Percentiles rank a stretch among this genome's conserved stretches.
phyloP scores from a whole-genome alignment of 192 early-diverging fungal species.

The Entrophospora sp. region DNA sequence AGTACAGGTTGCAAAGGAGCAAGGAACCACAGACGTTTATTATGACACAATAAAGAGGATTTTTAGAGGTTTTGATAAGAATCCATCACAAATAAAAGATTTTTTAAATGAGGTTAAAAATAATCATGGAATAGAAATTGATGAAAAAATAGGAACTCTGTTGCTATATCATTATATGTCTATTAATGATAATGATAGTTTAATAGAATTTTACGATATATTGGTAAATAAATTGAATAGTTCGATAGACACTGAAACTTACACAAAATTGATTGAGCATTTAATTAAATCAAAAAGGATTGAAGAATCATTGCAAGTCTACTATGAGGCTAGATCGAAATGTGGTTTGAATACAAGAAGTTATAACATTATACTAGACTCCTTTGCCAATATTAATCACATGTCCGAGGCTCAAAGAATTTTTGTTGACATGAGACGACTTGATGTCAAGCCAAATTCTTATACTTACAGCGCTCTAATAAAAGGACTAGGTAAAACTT shows the following conservation, averaged over 20 bases:
- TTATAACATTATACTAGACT: not conserved
- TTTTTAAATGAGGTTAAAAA: too few species aligned
- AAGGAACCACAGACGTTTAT: too few species aligned
- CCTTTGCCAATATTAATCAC: not conserved
- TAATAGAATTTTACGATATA: too few species aligned
- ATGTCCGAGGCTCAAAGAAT: constrained; percentile 23
- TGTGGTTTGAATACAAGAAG: not conserved
- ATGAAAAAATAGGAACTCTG: too few species aligned
- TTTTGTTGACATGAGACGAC: constrained; percentile 21
- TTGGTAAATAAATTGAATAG: not conserved
- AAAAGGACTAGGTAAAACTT: constrained; percentile 16
- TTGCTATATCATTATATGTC: too few species aligned
- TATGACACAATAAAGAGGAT: too few species aligned
- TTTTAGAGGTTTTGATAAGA: too few species aligned
- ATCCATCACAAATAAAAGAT: too few species aligned
- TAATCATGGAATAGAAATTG: too few species aligned
- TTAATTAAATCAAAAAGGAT: not conserved
- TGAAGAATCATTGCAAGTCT: not conserved
- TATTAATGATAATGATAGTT: too few species aligned
- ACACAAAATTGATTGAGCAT: not conserved
- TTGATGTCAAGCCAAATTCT: constrained; percentile 18
- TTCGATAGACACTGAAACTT: not conserved
- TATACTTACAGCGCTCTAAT: constrained; percentile 29
- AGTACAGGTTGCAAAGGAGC: too few species aligned
- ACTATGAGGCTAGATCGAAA: not conserved